A percentile compares a stretch with the other conserved stretches of the same genome.
Conservation (phyloP, 345 rosid genomes). For the Reutealis trisperma region DNA sequence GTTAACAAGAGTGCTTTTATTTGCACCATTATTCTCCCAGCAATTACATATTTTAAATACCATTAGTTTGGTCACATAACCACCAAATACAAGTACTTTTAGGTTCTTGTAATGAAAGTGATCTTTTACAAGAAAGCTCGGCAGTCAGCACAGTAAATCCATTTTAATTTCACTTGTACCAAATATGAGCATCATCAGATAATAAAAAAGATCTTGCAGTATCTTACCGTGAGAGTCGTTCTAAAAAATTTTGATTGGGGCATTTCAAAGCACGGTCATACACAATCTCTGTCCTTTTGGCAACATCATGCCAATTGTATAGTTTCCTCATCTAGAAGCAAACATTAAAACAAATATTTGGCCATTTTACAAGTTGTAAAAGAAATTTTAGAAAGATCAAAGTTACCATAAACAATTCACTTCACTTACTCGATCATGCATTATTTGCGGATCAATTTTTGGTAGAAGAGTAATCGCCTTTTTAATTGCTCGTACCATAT, state of each 20-base stretch:
- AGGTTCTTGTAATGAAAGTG: background rate
- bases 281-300: slow-evolving; percentile 89
- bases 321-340: slow-evolving; percentile 67
- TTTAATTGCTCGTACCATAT: slow-evolving; percentile 78
- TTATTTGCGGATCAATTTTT: slow-evolving; percentile 72
- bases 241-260: slow-evolving; percentile 59
- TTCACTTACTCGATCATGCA: slow-evolving; percentile 85
- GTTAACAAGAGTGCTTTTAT: too few relatives aligned
- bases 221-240: slow-evolving; percentile 63
- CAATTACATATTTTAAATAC: background rate
- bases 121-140: background rate
- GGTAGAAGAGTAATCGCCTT: slow-evolving; percentile 87
- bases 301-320: slow-evolving; percentile 95
- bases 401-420: slow-evolving; percentile 19
- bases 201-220: background rate
- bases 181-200: background rate
- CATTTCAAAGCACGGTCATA: slow-evolving; percentile 75
- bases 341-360: background rate
- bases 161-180: background rate
- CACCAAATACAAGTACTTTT: background rate
- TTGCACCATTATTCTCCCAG: background rate
- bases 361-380: background rate
- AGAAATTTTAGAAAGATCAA: background rate
- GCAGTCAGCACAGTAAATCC: background rate
- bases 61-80: background rate